phyloP scores from a whole-genome alignment of 495 filamentous ascomycete species.

The Podospora australis region DNA sequence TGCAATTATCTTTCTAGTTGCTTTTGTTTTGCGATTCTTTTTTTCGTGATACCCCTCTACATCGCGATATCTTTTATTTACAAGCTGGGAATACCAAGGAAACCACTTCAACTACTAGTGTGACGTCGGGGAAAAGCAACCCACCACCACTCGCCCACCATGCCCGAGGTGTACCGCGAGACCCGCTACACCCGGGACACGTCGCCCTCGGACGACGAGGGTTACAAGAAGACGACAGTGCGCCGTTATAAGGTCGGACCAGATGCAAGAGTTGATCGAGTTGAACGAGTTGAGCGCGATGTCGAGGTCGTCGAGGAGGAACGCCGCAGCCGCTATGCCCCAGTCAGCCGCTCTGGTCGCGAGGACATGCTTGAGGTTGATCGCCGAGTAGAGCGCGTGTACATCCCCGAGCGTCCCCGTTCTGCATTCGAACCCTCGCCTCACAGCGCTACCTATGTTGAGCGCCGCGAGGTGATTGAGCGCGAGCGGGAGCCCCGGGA shows the following conservation, averaged over 20 bases:
- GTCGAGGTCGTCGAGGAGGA: conserved; percentile 45
- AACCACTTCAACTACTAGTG: neutral
- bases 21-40: conserved; percentile 7
- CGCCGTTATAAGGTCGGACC: conserved; percentile 49
- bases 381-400: conserved; percentile 37
- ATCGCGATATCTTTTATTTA: conserved; percentile 1
- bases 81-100: neutral
- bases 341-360: conserved; percentile 23
- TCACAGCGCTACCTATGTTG: conserved; percentile 31
- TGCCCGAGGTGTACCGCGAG: conserved; percentile 45
- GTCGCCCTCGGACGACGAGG: conserved; percentile 43
- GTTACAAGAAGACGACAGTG: conserved; percentile 43
- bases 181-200: conserved; percentile 40
- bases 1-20: conserved; percentile 1
- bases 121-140: conserved; percentile 4
- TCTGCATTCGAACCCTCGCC: conserved; percentile 36
- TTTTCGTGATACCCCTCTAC: conserved; percentile 12
- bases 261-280: neutral
- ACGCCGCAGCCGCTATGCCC: conserved; percentile 37
- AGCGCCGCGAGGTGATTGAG: conserved; percentile 26
- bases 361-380: conserved; percentile 42
- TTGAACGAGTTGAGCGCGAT: conserved; percentile 36
- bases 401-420: conserved; percentile 40
- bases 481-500: conserved; percentile 41
- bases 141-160: conserved; percentile 14